Base-by-base conservation (phyloP, 2,329 filamentous ascomycete genomes). In the Xylariaceae sp. region DNA sequence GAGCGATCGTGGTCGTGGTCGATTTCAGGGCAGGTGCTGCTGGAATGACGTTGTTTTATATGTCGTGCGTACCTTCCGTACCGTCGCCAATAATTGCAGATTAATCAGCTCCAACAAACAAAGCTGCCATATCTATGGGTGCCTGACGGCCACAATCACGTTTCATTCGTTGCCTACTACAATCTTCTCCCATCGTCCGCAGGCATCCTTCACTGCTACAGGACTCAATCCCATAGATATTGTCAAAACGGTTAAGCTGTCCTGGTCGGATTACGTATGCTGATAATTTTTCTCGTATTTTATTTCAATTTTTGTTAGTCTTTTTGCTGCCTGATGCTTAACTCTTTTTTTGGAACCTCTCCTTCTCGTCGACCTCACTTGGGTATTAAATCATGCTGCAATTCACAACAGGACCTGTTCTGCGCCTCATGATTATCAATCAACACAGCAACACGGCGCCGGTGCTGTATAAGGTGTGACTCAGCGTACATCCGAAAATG, bases 121-220 rank as follows among this genome's bases (percentile, higher is more conserved):
- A 45, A 51, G 49, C 11, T 44, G 41, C 23, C 30, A 53, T 49
- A 37, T 49, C 11, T 50, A 52, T 63, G 51, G 61, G 34, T 63
- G 59, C 61, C 61, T 63, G 57, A 63, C 55, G 9, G 55, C 11
- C n/a, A 37, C 11, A 15, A 30, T 53, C 34, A n/a, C n/a, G 34
- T 41, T 35, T 23, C 50, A 47, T 45, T 51, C 37, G 34, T 48
- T 47, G 34, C n/a, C 18, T 45, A 15, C 23, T 30, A 45, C 41
- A 13, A 15, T 45, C 10, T 13, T 45, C 41, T 45, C 41, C 37
- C 9, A 13, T 41, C 8, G 9, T 41, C 37, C 11, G 13, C 5
- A 45, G 41, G 41, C 9, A 45, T 45, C 41, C 11, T 6, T 15
- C n/a, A n/a, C 13, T 45, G 11, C 11, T 11, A 45, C 41, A 13